Conservation (phyloP, 805 yeast genomes). For the Yamadazyma kitorensis region DNA sequence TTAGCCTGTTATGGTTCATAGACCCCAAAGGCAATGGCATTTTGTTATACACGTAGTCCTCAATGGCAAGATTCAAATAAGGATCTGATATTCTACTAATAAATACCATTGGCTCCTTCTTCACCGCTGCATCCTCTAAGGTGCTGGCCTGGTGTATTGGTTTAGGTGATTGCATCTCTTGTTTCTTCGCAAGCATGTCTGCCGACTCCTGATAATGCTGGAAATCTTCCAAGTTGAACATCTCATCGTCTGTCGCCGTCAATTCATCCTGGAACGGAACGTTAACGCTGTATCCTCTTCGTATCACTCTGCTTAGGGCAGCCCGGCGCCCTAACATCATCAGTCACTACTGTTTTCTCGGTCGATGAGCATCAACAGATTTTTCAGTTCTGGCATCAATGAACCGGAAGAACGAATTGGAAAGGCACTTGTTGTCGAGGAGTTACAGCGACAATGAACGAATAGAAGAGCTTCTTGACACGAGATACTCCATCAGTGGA, state of each 20-base stretch:
- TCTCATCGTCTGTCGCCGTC: constrained; percentile 29
- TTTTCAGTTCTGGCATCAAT: constrained; percentile 20
- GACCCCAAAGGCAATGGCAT: constrained; percentile 45
- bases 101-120: constrained; percentile 49
- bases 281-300: constrained; percentile 10
- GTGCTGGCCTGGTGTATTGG: background rate
- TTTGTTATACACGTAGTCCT: constrained; percentile 67
- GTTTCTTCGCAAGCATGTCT: constrained; percentile 20
- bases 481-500: constrained; percentile 46
- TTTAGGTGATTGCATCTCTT: constrained; percentile 3
- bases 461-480: constrained; percentile 39
- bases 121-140: constrained; percentile 12
- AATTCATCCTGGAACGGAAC: constrained; percentile 42
- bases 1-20: constrained; percentile 47
- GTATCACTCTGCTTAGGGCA: no score
- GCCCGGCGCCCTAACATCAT: no score
- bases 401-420: constrained; percentile 45
- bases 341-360: background rate
- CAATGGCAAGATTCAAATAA: constrained; percentile 73
- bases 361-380: background rate
- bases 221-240: constrained; percentile 36
- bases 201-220: constrained; percentile 35
- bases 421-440: constrained; percentile 44
- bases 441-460: constrained; percentile 37
- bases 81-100: constrained; percentile 65